Percentiles rank a stretch among this genome's conserved stretches.
phyloP scores from a whole-genome alignment of 2,329 filamentous ascomycete genomes.

The Sclerotiophoma versabilis region DNA sequence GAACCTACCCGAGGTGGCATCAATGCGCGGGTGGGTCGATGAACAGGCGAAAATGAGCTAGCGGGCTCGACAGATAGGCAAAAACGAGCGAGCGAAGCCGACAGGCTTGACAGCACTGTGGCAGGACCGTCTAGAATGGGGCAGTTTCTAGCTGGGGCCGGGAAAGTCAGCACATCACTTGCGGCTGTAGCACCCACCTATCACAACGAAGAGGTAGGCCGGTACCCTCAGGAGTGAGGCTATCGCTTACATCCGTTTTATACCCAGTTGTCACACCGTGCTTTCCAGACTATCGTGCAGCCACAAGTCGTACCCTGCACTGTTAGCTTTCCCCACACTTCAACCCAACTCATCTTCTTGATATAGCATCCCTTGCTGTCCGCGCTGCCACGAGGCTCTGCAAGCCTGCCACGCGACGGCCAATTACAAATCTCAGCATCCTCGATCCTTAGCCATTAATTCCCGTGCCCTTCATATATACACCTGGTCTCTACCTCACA shows the following conservation, averaged over 20 bases:
- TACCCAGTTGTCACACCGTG: neutral
- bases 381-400: neutral
- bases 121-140: neutral
- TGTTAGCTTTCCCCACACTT: constrained; percentile 7
- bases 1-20: neutral
- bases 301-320: neutral
- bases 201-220: neutral
- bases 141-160: neutral
- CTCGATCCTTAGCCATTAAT: neutral
- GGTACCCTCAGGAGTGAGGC: neutral
- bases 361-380: neutral
- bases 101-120: neutral
- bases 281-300: neutral
- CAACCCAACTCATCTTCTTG: constrained; percentile 12
- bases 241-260: neutral
- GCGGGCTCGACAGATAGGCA: neutral
- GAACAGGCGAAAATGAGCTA: neutral
- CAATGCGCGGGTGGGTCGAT: neutral
- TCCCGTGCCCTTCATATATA: neutral
- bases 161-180: neutral
- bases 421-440: neutral
- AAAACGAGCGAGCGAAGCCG: neutral
- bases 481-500: neutral
- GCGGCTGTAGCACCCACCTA: neutral
- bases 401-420: constrained; percentile 4